phyloP scores from a whole-genome alignment of 2,329 filamentous ascomycete genomes.

The Xylariaceae sp. region DNA sequence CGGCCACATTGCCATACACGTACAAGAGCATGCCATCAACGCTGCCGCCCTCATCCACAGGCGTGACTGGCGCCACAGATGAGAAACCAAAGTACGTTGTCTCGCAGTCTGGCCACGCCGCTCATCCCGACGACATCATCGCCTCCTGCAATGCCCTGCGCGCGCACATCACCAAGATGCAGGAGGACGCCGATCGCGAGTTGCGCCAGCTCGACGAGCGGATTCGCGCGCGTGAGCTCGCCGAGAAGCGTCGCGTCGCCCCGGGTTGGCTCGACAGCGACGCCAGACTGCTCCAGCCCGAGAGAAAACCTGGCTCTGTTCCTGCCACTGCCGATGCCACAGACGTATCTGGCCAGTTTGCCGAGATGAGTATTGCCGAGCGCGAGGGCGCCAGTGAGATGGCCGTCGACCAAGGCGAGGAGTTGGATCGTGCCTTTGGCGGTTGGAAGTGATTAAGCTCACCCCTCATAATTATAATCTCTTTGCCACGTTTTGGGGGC shows the following conservation, averaged over 20 bases:
- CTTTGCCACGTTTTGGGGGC: too few species aligned
- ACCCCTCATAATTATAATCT: too few species aligned
- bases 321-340: neutral
- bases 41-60: conserved; percentile 69
- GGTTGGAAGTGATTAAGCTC: conserved; percentile 22
- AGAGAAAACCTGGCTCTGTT: conserved; percentile 40
- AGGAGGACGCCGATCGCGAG: conserved; percentile 64
- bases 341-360: conserved; percentile 24
- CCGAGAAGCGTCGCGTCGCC: conserved; percentile 75
- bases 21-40: conserved; percentile 89
- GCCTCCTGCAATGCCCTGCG: conserved; percentile 77
- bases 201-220: conserved; percentile 69
- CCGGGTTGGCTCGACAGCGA: conserved; percentile 81
- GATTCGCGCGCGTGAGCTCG: conserved; percentile 64
- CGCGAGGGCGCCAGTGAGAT: conserved; percentile 35
- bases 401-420: conserved; percentile 50
- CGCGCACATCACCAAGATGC: conserved; percentile 68
- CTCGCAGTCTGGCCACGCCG: conserved; percentile 74
- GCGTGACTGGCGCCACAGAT: conserved; percentile 40
- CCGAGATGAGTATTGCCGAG: conserved; percentile 29
- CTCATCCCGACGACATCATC: conserved; percentile 83
- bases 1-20: conserved; percentile 90
- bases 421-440: conserved; percentile 58
- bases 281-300: conserved; percentile 65
- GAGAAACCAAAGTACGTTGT: conserved; percentile 70